Evolutionary conservation across 148 eudicot species (phyloP), one percentile per base, ranked within the genome.

Genomic region (Chenopodium formosanum): DNA sequence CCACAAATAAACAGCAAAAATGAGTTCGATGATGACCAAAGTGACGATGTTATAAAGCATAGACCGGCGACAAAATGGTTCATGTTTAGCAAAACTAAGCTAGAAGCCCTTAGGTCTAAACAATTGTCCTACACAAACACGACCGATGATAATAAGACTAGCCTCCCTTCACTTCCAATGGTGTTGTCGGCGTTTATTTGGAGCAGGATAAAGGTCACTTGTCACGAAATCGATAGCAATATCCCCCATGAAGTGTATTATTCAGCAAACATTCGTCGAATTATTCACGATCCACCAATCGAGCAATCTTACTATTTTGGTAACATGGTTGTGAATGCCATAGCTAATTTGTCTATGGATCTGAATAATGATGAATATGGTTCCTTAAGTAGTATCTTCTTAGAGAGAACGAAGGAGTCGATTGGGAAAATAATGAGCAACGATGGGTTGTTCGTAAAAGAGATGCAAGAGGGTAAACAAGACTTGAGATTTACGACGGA

Each of bases 171-270:
- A 11, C 20, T 37, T 1, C 20, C 56, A 20, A 80, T 81, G 68
- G 83, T 85, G 0, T 66, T 87, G 17, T 85, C 88, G 9, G 75
- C 88, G 7, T 85, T 85, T 37, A 78, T 87, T 11, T 87, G 87
- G 85, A 70, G 32, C 32, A 56, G 84, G n/a, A 53, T 82, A 40
- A 70, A 80, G 69, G 78, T 53, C 1, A 67, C 80, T 19, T 79
- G 85, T 20, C 70, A 58, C 7, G 31, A 20, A 7, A 22, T 9
- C 1, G 77, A 14, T 29, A 74, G 65, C 7, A 9, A 82, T 56
- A 68, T 53, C 58, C 31, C 67, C 2, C 20, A 47, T 31, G 47
- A 68, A 75, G 77, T 83, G 23, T 69, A 63, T 22, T 83, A 83
- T 19, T 79, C 88, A 0, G 82, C 85, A 56, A 83, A 85, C 62